These are phyloP conservation scores for Kwoniella sp. DNA, from an alignment of 768 basidiomycete genomes.

Conservation along the genomic window DNA sequence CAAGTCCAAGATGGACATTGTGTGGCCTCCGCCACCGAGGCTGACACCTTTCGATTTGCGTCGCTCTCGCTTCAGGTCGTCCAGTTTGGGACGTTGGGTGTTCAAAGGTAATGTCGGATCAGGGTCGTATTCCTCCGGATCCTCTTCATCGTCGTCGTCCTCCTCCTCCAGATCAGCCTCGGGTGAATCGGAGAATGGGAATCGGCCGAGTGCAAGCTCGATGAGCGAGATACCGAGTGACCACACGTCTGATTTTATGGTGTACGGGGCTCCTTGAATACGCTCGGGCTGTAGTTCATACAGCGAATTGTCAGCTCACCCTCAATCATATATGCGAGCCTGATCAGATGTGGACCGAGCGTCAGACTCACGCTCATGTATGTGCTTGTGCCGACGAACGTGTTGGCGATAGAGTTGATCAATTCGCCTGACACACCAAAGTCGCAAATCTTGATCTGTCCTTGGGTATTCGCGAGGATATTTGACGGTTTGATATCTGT, in stretches of 20 bases:
- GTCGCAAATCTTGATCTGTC: slow-evolving; percentile 98
- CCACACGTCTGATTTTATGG: slow-evolving; percentile 99
- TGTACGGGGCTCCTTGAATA: slow-evolving; percentile 97
- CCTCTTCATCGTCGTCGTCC: slow-evolving; percentile 30
- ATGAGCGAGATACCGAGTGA: slow-evolving; percentile 95
- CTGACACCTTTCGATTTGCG: slow-evolving; percentile 76
- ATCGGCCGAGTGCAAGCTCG: slow-evolving; percentile 93
- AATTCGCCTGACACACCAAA: slow-evolving; percentile 98
- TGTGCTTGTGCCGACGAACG: slow-evolving; percentile 97
- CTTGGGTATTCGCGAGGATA: slow-evolving; percentile 88
- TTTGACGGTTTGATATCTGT: slow-evolving; percentile 99
- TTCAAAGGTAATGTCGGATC: slow-evolving; percentile 46
- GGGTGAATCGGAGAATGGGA: slow-evolving; percentile 68
- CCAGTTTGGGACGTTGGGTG: slow-evolving; percentile 53
- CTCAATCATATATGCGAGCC: not conserved
- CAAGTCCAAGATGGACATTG: slow-evolving; percentile 96
- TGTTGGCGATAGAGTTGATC: slow-evolving; percentile 98
- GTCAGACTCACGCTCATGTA: slow-evolving; percentile 94
- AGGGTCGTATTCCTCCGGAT: slow-evolving; percentile 34
- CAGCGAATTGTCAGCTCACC: not conserved
- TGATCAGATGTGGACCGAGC: not conserved
- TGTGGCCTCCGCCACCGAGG: slow-evolving; percentile 91
- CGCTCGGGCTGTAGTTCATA: slow-evolving; percentile 77
- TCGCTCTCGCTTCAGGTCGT: slow-evolving; percentile 68
- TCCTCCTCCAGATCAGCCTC: slow-evolving; percentile 24